Percentiles rank a stretch among this genome's conserved stretches.
Conservation (phyloP, 306 rosid species). For the Lablab purpureus region DNA sequence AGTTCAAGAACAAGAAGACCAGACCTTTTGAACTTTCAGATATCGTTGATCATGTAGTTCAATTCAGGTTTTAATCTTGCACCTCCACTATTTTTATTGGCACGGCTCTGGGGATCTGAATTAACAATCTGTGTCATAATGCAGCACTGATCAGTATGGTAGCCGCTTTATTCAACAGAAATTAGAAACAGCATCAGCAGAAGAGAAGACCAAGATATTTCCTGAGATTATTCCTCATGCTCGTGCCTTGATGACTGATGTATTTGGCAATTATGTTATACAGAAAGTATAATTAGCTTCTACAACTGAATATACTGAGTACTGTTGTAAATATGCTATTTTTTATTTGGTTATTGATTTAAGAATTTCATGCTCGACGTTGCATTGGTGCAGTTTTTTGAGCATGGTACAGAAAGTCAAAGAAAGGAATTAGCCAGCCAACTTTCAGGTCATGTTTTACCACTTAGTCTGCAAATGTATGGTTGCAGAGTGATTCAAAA, state of each 20-base stretch:
- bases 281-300: conserved; percentile 74
- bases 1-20: conserved; percentile 89
- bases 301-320: conserved; percentile 39
- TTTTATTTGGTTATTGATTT: conserved; percentile 38
- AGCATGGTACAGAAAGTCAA: conserved; percentile 90
- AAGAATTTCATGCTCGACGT: conserved; percentile 38
- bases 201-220: conserved; percentile 83
- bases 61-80: conserved; percentile 73
- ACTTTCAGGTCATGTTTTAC: conserved; percentile 85
- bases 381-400: conserved; percentile 90
- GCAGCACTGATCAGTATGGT: conserved; percentile 98
- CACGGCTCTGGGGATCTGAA: conserved; percentile 44
- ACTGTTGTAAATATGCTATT: conserved; percentile 8
- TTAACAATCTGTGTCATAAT: conserved; percentile 46
- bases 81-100: conserved; percentile 31
- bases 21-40: conserved; percentile 90
- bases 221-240: conserved; percentile 91
- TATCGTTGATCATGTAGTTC: conserved; percentile 78
- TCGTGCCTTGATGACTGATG: conserved; percentile 92
- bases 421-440: conserved; percentile 83
- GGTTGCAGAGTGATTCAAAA: conserved; percentile 99
- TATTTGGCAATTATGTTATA: conserved; percentile 96
- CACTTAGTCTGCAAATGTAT: conserved; percentile 98
- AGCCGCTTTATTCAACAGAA: conserved; percentile 99
- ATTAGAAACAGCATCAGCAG: conserved; percentile 79